phyloP scores from a whole-genome alignment of 2,329 filamentous ascomycete species.

The Scytalidium sp. region DNA sequence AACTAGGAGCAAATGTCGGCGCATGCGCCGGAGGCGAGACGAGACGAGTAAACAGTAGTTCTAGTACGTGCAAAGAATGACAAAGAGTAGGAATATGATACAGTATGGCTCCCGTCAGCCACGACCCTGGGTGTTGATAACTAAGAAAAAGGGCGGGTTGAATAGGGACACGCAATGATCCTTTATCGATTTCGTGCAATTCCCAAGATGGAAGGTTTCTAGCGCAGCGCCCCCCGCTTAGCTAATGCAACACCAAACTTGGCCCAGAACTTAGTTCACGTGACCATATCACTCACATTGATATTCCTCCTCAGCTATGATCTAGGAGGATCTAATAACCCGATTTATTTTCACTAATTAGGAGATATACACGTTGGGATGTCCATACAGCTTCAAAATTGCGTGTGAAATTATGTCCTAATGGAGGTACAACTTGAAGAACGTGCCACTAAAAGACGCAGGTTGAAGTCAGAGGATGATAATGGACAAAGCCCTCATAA shows the following conservation, averaged over 20 bases:
- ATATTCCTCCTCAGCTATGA: background rate
- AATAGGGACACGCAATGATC: background rate
- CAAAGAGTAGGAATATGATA: background rate
- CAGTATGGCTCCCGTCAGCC: background rate
- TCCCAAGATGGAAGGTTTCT: background rate
- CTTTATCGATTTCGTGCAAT: background rate
- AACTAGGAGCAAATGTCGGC: conserved; percentile 10
- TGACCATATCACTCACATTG: background rate
- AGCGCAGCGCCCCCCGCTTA: background rate
- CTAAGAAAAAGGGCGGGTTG: background rate
- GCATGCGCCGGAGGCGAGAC: background rate
- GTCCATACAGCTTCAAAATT: conserved; percentile 1
- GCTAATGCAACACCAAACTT: too few relatives aligned
- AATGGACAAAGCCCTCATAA: conserved; percentile 7
- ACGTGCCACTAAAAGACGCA: conserved; percentile 22
- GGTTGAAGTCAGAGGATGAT: conserved; percentile 12
- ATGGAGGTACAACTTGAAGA: conserved; percentile 19
- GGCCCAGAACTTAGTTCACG: background rate
- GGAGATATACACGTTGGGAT: background rate
- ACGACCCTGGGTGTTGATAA: conserved; percentile 1
- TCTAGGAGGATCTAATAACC: background rate
- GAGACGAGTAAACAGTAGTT: background rate
- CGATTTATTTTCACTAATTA: background rate
- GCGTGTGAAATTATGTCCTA: background rate
- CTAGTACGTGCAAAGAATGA: conserved; percentile 34